Evolutionary conservation across 345 rosid genomes (phyloP), one percentile per base, ranked within the genome.

Genomic region (Pugionium dolabratum): DNA sequence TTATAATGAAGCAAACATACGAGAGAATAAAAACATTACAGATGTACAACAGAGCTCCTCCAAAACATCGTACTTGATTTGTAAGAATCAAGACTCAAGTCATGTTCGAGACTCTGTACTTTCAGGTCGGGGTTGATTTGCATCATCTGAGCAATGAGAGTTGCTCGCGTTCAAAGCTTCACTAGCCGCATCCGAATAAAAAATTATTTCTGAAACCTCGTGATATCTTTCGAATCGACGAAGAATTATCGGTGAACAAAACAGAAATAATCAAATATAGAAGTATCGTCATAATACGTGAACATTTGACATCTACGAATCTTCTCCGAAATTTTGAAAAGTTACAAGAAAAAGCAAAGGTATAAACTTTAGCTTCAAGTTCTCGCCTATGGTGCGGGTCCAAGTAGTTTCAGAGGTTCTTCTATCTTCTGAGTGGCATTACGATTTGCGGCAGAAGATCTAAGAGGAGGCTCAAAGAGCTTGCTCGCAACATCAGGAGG

Each of bases 401-500:
- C 91, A 41, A 87, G 74, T 3, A 90, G 75, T 54, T 74, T 74
- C 41, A 88, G 39, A 48, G 97, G 96, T 48, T 90, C 80, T 11
- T 84, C 78, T 53, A 84, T 77, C 64, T 86, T 77, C 2, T 75
- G 46, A 63, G 66, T 70, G 54, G 86, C 48, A 41, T 77, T 73
- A 28, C 71, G 69, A 42, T 73, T 78, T 5, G 84, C 84, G 6
- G 95, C 86, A 83, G 80, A 79, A 33, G 95, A 96, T 79, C 95
- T 79, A 6, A 87, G 89, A 32, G 95, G 83, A 69, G 97, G 97
- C 69, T 90, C 97, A 54, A 94, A 94, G 75, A 79, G 80, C 73
- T 83, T 64, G 79, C 95, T 81, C 4, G 86, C 92, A 5, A 88
- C 89, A 83, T 90, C 97, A 43, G 93, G 93, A 6, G 91, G 83